Conservation (phyloP, 495 filamentous ascomycete genomes). For the Thozetella sp. region DNA sequence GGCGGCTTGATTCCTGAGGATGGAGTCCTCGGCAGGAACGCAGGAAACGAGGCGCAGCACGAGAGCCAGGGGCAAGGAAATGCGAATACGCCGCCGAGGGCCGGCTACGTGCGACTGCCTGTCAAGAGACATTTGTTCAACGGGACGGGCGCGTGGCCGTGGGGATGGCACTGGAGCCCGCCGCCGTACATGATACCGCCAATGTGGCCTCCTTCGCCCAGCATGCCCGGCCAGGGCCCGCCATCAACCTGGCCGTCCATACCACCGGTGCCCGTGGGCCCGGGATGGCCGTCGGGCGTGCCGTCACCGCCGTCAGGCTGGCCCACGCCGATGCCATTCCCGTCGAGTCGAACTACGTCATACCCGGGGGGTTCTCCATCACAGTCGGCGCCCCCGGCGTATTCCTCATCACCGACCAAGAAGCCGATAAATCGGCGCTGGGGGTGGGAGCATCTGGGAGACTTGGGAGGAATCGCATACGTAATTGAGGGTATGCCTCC, state of each 20-base stretch:
- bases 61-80: not conserved
- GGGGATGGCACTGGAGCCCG: conserved; percentile 18
- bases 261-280: not conserved
- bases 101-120: conserved; percentile 25
- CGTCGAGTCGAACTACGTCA: not conserved
- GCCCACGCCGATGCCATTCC: not conserved
- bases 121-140: conserved; percentile 25
- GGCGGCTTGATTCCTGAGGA: not conserved
- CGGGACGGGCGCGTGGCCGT: conserved; percentile 18
- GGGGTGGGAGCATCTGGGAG: conserved; percentile 29
- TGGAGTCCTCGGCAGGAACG: not conserved
- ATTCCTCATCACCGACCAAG: not conserved
- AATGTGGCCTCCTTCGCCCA: not conserved
- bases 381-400: not conserved
- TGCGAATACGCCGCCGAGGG: not conserved
- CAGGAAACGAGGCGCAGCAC: not conserved
- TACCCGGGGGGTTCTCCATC: not conserved
- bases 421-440: conserved; percentile 9
- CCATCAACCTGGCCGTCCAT: not conserved
- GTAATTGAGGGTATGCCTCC: conserved; percentile 32
- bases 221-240: not conserved
- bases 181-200: conserved; percentile 5
- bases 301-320: not conserved
- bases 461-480: conserved; percentile 37
- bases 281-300: not conserved